Evolutionary conservation across 345 rosid genomes (phyloP), one percentile per base, ranked within the genome.

Genomic region (Rhodomyrtus tomentosa): DNA sequence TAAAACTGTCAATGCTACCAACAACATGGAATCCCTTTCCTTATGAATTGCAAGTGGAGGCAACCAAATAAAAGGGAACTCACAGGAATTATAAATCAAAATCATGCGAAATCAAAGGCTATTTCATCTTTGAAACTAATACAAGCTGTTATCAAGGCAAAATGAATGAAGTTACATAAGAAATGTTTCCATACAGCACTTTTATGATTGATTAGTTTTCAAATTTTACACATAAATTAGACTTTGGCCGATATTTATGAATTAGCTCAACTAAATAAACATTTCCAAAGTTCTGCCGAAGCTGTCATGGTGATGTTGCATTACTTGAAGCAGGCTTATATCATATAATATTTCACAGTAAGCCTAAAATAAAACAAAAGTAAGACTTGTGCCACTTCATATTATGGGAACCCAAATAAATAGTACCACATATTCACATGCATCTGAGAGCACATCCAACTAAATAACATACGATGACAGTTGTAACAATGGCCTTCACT

Each of bases 401-500:
- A 51, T 3, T 42, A 49, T n/a, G 42, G 42, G 32, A 51, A 49
- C 36, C 55, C 83, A 21, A 36, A 21, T 50, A 36, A 53, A 36
- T 38, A 68, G 79, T 36, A 21, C 68, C 24, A 48, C 72, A 59
- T 13, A 5, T 50, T 80, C 38, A 49, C 82, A 49, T n/a, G 54
- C 32, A 49, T 18, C 21, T 49, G 32, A 80, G 58, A 62, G 42
- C 12, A 25, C 20, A 54, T n/a, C 15, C 27, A 38, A 79, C 49
- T 72, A 56, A 16, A 55, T 27, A 87, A 89, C 99, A 92, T 92
- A 95, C 99, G 81, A 94, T 90, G 87, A 95, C 95, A 54, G 93
- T 89, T 84, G 98, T 97, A 51, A 95, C 96, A 84, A 91, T 87
- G 50, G 93, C 99, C 86, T 91, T 91, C 84, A 95, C 91, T 86